A percentile compares a stretch with the other conserved stretches of the same genome.
These are phyloP conservation scores for Mycena vulgaris DNA, from an alignment of 768 basidiomycete species.

Conservation along the genomic window DNA sequence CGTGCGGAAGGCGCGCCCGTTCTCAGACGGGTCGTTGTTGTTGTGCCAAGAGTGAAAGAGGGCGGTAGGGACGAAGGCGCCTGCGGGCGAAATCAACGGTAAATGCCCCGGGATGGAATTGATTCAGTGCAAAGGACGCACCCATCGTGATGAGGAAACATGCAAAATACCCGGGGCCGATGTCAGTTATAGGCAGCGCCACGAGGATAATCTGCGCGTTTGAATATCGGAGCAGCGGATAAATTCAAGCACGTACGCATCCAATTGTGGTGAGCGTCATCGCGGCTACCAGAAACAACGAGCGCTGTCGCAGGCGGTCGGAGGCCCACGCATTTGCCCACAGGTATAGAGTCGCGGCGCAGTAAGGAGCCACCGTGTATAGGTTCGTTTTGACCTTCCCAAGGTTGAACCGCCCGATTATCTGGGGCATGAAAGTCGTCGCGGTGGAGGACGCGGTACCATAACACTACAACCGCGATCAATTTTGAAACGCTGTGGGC, in stretches of 20 bases:
- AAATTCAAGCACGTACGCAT: neutral
- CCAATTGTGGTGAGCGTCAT: constrained; percentile 2
- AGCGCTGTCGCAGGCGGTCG: neutral
- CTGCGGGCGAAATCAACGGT: neutral
- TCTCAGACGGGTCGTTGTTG: constrained; percentile 15
- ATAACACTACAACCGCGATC: neutral
- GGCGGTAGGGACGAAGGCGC: neutral
- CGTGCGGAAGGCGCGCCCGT: constrained; percentile 10
- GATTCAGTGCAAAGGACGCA: neutral
- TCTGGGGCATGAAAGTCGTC: constrained; percentile 7
- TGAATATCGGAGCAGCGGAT: neutral
- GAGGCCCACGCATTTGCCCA: constrained; percentile 3
- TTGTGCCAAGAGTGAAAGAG: constrained; percentile 22
- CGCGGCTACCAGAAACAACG: neutral
- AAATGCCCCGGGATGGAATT: neutral
- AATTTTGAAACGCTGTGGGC: neutral
- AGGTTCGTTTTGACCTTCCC: constrained; percentile 18
- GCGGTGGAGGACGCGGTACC: neutral
- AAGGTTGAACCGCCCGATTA: constrained; percentile 8
- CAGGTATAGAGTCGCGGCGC: neutral
- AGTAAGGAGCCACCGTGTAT: constrained; percentile 18
- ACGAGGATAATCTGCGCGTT: neutral
- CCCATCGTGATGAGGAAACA: constrained; percentile 16
- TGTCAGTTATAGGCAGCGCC: neutral
- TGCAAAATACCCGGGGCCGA: constrained; percentile 17